Conservation (phyloP, 768 basidiomycete genomes). For the Suillus lakei region DNA sequence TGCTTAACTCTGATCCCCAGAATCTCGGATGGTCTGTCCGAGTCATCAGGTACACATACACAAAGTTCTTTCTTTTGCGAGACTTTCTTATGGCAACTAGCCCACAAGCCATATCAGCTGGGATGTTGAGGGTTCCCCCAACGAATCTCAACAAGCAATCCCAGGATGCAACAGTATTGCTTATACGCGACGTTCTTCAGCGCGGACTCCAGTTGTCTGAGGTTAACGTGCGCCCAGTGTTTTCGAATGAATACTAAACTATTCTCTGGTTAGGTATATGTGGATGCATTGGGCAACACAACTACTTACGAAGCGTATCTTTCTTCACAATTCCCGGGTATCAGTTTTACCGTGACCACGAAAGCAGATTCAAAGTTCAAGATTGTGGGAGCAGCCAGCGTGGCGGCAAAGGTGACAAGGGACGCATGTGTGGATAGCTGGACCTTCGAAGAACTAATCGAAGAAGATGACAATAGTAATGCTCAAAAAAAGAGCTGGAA, state of each 20-base stretch:
- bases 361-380: constrained; percentile 98
- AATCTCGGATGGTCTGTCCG: constrained; percentile 86
- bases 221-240: constrained; percentile 40
- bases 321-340: constrained; percentile 78
- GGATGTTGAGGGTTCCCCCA: constrained; percentile 87
- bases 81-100: constrained; percentile 43
- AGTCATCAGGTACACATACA: constrained; percentile 60
- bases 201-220: constrained; percentile 81
- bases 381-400: constrained; percentile 95
- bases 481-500: constrained; percentile 32
- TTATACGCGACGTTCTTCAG: constrained; percentile 87
- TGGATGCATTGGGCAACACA: constrained; percentile 92
- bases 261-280: constrained; percentile 68
- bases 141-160: constrained; percentile 88
- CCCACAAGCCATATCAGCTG: constrained; percentile 88
- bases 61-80: background rate
- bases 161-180: constrained; percentile 85
- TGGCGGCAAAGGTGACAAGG: constrained; percentile 97
- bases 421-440: constrained; percentile 90
- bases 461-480: constrained; percentile 6
- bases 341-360: constrained; percentile 84
- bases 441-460: constrained; percentile 69
- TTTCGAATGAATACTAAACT: background rate
- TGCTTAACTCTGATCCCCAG: constrained; percentile 68
- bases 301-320: constrained; percentile 86